Base-by-base conservation (phyloP, 2,329 filamentous ascomycete genomes). In the Hymenoscyphus linearis region DNA sequence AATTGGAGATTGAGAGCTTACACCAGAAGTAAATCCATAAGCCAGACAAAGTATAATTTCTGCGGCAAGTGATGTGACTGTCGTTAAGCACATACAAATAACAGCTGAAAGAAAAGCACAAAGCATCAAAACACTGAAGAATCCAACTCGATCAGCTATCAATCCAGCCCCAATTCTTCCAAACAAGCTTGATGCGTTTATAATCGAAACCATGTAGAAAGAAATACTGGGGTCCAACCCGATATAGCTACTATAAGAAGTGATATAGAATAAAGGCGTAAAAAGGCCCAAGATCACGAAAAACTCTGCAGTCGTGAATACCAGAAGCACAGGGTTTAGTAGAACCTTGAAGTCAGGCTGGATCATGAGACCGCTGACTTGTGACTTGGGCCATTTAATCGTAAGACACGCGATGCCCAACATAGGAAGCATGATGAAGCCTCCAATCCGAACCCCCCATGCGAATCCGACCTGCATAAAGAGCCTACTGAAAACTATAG, bases 401-500 rank as follows among this genome's bases (percentile, higher is more conserved):
- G 65, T 57, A 6, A 69, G 26, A 44, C 62, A 61, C 1, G 63
- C 64, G 12, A 67, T 26, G 4, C 34, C 36, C 14, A 69, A 58
- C 3, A 69, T 27, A 13, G 64, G 64, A 12, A 69, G 34, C 62
- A 67, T 65, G 26, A 70, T 64, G 55, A 69, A 70, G 10, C 58
- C 68, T 4, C 52, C 54, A 16, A 65, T 67, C 4, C 67, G 64
- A 13, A 70, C 60, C 10, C 60, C 58, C 68, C 68, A 71, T 35
- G 62, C 68, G 55, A 74, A 76, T 2, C 72, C 66, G 36, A 74
- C 62, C 14, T 67, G 50, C 14, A 65, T 59, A 10, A 74, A 61
- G 6, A 75, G 64, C 9, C 66, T 64, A 14, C 69, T 61, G 1
- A 75, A 60, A 57, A 70, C 68, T 14, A 74, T 73, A 1, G 73